Percentiles rank a stretch among this genome's conserved stretches.
phyloP scores from a whole-genome alignment of 257 asterid species.

The Solanum paucissectum region DNA sequence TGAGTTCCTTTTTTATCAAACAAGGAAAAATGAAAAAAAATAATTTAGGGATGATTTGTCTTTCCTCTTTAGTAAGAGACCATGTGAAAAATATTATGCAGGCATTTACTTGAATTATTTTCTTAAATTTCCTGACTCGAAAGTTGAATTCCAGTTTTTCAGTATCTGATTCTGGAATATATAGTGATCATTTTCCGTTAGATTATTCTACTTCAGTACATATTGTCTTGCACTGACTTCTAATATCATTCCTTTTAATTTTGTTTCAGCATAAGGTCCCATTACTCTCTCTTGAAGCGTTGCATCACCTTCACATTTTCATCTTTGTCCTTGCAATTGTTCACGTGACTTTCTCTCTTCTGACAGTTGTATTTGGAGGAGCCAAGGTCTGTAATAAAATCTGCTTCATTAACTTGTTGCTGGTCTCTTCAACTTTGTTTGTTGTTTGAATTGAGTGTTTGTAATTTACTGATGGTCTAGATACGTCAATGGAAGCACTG shows the following conservation, averaged over 20 bases:
- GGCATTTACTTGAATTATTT: background rate
- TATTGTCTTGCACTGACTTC: background rate
- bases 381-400: conserved; percentile 33
- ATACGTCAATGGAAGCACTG: conserved; percentile 91
- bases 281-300: conserved; percentile 55
- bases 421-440: background rate
- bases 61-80: background rate
- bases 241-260: background rate
- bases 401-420: background rate
- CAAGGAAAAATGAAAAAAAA: background rate
- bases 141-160: background rate
- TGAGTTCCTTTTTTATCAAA: background rate
- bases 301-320: conserved; percentile 78
- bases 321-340: conserved; percentile 81
- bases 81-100: background rate
- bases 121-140: background rate
- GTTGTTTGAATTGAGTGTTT: background rate
- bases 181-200: background rate
- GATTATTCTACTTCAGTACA: background rate
- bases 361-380: conserved; percentile 67
- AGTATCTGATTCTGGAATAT: background rate
- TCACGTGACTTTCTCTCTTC: conserved; percentile 73
- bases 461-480: conserved; percentile 23
- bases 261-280: conserved; percentile 54
- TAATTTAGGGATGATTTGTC: background rate